Evolutionary conservation across 495 filamentous ascomycete genomes (phyloP), one percentile per base, ranked within the genome.

Genomic region (Mycothermus thermophilus): DNA sequence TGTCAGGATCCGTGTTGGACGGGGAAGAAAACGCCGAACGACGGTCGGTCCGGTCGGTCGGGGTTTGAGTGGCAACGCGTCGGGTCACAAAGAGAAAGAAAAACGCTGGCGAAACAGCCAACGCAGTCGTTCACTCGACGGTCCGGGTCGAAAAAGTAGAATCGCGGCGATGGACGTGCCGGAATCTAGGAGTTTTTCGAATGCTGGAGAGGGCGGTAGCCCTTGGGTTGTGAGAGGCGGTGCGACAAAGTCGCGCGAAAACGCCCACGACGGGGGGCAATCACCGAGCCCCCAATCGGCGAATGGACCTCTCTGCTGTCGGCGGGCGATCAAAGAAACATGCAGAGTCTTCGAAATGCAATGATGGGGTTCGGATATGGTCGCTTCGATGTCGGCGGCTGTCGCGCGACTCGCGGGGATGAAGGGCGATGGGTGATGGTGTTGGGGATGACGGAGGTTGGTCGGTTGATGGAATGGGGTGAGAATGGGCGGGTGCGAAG

Each of bases 221-320:
- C n/a, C n/a, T n/a, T n/a, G n/a, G n/a, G n/a, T n/a, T n/a, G n/a
- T n/a, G n/a, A n/a, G n/a, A n/a, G n/a, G n/a, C n/a, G n/a, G n/a
- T n/a, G n/a, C n/a, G n/a, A n/a, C n/a, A n/a, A n/a, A n/a, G n/a
- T 51, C 53, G 53, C 57, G 58, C 55, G 50, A 60, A 49, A 53
- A 44, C 51, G 59, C 51, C 50, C 48, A 54, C 38, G 40, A 35
- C 35, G 40, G 40, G n/a, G n/a, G n/a, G n/a, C 30, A 30, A 37
- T 37, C 46, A 42, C 40, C 35, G 35, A 46, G 27, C 34, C 41
- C 32, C 37, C 44, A 34, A 32, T 22, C 38, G 33, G 32, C 36
- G 42, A 41, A 37, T 35, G 39, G 40, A 43, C 43, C 40, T 37
- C 38, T n/a, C 46, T 38, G 32, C 40, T n/a, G 36, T 35, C 21